Evolutionary conservation across 1,284 basidiomycete genomes (phyloP).

Genomic region (Trichosporon sp.): DNA sequence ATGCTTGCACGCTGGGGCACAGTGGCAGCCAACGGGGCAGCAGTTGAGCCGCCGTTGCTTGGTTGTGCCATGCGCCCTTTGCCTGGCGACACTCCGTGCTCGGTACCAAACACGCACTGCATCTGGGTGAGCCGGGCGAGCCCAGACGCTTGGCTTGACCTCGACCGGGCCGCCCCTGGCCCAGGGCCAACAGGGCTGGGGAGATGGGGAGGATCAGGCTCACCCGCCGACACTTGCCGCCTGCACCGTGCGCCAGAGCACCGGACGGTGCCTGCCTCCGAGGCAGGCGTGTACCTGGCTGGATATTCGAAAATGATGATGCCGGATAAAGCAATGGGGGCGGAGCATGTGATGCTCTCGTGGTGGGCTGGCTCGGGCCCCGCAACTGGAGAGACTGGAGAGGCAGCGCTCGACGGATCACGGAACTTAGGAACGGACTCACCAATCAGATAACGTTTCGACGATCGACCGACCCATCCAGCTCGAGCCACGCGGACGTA

Average conservation of each 20-base stretch:
- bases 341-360: conserved; percentile 1
- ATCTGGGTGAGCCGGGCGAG: not conserved
- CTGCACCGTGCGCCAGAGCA: not conserved
- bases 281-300: not conserved
- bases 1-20: not conserved
- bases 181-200: not conserved
- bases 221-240: not conserved
- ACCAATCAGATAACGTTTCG: not conserved
- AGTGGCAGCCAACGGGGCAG: not conserved
- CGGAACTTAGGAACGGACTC: not conserved
- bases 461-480: not conserved
- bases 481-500: not conserved
- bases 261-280: not conserved
- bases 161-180: not conserved
- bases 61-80: not conserved
- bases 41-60: not conserved
- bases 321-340: not conserved
- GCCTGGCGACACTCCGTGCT: not conserved
- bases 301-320: not conserved
- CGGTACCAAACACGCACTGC: not conserved
- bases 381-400: not conserved
- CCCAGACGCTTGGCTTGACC: not conserved
- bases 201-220: too few species aligned
- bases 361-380: not conserved
- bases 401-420: not conserved